Conservation (phyloP, 2,329 filamentous ascomycete genomes). For the Penicillium occitanis region DNA sequence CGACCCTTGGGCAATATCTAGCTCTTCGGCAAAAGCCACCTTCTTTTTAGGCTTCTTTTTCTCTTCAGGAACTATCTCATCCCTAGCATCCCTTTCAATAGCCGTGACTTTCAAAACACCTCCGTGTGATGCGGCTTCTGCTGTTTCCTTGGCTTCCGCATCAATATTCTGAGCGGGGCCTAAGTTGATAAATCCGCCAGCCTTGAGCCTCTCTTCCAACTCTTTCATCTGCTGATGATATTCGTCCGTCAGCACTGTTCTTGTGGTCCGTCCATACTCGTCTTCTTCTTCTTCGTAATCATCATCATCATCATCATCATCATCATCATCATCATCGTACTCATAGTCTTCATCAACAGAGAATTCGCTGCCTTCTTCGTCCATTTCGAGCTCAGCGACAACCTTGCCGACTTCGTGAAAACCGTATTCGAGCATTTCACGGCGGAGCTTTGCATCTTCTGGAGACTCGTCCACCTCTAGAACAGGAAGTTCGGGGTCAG, state of each 20-base stretch:
- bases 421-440: conserved; percentile 88
- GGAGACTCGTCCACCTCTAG: conserved; percentile 72
- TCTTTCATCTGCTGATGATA: conserved; percentile 83
- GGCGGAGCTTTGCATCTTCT: conserved; percentile 76
- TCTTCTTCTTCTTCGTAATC: conserved; percentile 68
- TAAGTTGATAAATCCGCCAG: conserved; percentile 57
- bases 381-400: conserved; percentile 85
- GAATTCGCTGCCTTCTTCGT: conserved; percentile 59
- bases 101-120: conserved; percentile 28
- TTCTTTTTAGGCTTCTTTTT: conserved; percentile 55
- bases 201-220: conserved; percentile 72
- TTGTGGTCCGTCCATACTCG: conserved; percentile 70
- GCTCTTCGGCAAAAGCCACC: conserved; percentile 73
- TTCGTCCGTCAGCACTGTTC: conserved; percentile 66
- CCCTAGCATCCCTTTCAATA: conserved; percentile 23
- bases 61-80: conserved; percentile 21
- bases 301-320: conserved; percentile 46
- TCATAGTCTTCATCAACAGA: conserved; percentile 56
- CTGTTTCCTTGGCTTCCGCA: conserved; percentile 22
- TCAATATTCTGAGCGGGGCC: conserved; percentile 48
- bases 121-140: conserved; percentile 31
- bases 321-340: conserved; percentile 45
- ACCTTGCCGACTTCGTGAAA: conserved; percentile 85
- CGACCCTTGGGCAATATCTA: conserved; percentile 65
- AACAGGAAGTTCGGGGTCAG: conserved; percentile 45